Conservation (phyloP, 2,329 filamentous ascomycete species). For the Fusarium sp. region DNA sequence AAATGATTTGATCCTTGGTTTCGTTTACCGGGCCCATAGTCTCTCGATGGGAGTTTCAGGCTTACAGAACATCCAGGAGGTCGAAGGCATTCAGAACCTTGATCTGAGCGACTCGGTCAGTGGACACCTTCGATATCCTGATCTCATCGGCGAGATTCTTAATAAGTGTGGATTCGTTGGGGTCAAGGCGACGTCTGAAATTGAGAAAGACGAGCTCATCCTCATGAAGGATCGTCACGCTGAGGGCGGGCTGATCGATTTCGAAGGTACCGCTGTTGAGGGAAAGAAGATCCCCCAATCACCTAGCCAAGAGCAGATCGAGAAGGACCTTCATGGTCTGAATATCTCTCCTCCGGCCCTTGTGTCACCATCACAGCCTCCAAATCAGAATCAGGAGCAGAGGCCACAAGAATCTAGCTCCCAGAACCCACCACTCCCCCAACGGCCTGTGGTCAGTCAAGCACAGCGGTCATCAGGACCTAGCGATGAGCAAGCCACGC, state of each 20-base stretch:
- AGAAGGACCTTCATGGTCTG: conserved; percentile 48
- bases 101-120: conserved; percentile 66
- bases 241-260: conserved; percentile 51
- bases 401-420: neutral
- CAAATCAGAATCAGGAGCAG: conserved; percentile 7
- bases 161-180: conserved; percentile 65
- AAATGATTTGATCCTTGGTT: conserved; percentile 88
- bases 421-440: conserved; percentile 38
- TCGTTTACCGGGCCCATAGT: conserved; percentile 87
- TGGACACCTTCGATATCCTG: conserved; percentile 67
- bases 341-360: conserved; percentile 49
- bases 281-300: conserved; percentile 26
- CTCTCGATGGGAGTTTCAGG: conserved; percentile 88
- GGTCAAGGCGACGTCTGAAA: conserved; percentile 60
- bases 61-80: conserved; percentile 77
- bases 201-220: conserved; percentile 67
- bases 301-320: conserved; percentile 32
- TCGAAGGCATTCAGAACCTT: conserved; percentile 73
- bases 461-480: conserved; percentile 1
- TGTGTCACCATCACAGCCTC: conserved; percentile 38
- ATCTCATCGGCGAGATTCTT: conserved; percentile 65
- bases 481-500: neutral
- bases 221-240: conserved; percentile 58
- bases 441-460: conserved; percentile 16
- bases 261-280: conserved; percentile 42